Evolutionary conservation across 2,329 filamentous ascomycete species (phyloP), one percentile per base, ranked within the genome.

Genomic region (Sarocladiaceae sp.): DNA sequence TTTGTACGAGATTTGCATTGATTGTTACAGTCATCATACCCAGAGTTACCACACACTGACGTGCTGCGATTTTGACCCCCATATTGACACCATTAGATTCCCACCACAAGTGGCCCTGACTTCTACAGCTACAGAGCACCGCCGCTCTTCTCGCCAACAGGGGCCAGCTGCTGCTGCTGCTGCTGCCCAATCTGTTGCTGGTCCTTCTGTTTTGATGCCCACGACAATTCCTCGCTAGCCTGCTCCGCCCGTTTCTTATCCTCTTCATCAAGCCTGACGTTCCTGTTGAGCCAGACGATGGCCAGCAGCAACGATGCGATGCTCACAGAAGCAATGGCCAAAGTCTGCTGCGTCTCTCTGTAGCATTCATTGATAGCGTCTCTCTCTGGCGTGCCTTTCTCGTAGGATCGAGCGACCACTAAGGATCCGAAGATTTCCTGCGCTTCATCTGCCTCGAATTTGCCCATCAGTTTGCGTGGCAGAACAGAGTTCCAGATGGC

Each of bases 401-500:
- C 48, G 10, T 50, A 58, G 33, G 46, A 52, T 26, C 55, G 48
- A 2, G 55, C 55, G 1, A 49, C 49, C 4, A 57, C 55, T 7
- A 58, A 53, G 6, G 54, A 57, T 1, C 48, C 46, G 43, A 55
- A 58, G 16, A 59, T 58, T 2, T 33, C 24, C 3, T 44, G 34
- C 4, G 51, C 47, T 12, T 51, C 52, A 0, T 24, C 40, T 18
- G 50, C 54, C 16, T 54, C 51, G 18, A 45, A 35, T 0, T 58
- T 55, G 1, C 44, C 37, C 3, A 43, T n/a, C 2, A 60, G 54
- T 15, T 60, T 60, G 11, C 50, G 45, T 0, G 54, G 56, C 3
- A 60, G 55, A 3, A 56, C 49, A 10, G 55, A 53, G 33, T 58
- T 58, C 63, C 63, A 66, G 24, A 65, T 65, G 9, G 61, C 62